Evolutionary conservation across 139 green algal species (phyloP), one percentile per base, ranked within the genome.

Genomic region (Ettlia oleoabundans): DNA sequence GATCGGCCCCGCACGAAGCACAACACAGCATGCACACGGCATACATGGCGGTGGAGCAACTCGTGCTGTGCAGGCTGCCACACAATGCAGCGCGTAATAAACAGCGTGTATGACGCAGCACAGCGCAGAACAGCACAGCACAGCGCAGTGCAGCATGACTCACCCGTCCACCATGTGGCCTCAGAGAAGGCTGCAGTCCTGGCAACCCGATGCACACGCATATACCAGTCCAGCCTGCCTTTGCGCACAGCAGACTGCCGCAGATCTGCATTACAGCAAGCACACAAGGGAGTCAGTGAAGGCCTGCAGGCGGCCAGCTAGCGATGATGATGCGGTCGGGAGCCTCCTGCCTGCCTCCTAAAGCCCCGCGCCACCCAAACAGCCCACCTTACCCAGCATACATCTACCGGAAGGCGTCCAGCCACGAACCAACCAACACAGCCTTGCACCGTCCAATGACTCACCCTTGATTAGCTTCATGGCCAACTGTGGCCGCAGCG

Each of bases 141-240:
- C n/a, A 58, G 15, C 47, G 10, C 47, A 58, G 47, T 58, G n/a
- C n/a, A n/a, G n/a, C 47, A 58, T 58, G 10, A 41, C 75, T 42
- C 5, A 77, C 61, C 53, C 47, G 76, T 26, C 61, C 64, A 47
- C 32, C 26, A 51, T 7, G 79, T 88, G 3, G 80, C 68, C 63
- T 86, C 79, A 2, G 78, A 86, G 13, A 68, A 82, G 15, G 80
- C 9, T 0, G 68, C 80, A 13, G 84, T 88, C 22, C 30, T 47
- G 10, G 71, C 43, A 55, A 88, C 79, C 18, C 75, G 43, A 19
- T 24, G 37, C 9, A 7, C 67, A 37, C 82, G 71, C 1, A 18
- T 19, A 65, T 84, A 80, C 32, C 35, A 87, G 28, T 62, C 33
- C 35, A 74, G 30, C 26, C 9, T 24, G 1, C 28, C 73, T 62